Evolutionary conservation across 805 yeast genomes (phyloP).

Genomic region (Starmerella vaccinii): DNA sequence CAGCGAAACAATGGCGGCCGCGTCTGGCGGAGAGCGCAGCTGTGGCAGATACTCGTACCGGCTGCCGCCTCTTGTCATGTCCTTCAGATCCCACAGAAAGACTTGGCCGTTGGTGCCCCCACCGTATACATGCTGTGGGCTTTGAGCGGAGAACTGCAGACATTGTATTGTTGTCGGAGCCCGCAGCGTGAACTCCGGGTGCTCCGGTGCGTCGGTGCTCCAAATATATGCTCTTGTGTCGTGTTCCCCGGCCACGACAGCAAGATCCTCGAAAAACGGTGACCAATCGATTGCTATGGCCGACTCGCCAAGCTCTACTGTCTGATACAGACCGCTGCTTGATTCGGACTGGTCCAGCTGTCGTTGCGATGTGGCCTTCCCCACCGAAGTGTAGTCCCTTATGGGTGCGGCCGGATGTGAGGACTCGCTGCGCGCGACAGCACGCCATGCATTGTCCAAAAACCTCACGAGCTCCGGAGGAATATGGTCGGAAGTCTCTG

Average conservation of each 20-base stretch:
- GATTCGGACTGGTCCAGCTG: conserved; percentile 25
- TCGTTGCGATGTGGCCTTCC: conserved; percentile 26
- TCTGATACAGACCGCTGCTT: background rate
- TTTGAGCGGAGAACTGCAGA: conserved; percentile 35
- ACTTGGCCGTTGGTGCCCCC: conserved; percentile 87
- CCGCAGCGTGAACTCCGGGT: conserved; percentile 37
- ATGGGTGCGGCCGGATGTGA: background rate
- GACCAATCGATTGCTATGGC: conserved; percentile 30
- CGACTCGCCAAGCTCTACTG: background rate
- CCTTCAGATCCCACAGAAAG: conserved; percentile 76
- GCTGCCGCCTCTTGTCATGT: conserved; percentile 33
- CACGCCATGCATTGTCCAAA: conserved; percentile 28
- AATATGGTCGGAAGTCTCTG: background rate
- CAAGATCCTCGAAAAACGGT: conserved; percentile 30
- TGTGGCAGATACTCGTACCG: conserved; percentile 27
- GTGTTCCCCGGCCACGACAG: conserved; percentile 22
- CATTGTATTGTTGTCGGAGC: conserved; percentile 35
- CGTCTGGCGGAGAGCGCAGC: conserved; percentile 31
- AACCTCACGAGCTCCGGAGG: conserved; percentile 20
- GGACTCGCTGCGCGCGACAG: conserved; percentile 26
- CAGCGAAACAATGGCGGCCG: conserved; percentile 28
- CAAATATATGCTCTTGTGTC: conserved; percentile 28
- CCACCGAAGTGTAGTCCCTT: background rate
- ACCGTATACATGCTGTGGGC: conserved; percentile 27
- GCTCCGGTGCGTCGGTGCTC: conserved; percentile 28